These are phyloP conservation scores for Purpureocillium takamizusanense DNA, from an alignment of 2,329 filamentous ascomycete genomes.

Conservation along the genomic window DNA sequence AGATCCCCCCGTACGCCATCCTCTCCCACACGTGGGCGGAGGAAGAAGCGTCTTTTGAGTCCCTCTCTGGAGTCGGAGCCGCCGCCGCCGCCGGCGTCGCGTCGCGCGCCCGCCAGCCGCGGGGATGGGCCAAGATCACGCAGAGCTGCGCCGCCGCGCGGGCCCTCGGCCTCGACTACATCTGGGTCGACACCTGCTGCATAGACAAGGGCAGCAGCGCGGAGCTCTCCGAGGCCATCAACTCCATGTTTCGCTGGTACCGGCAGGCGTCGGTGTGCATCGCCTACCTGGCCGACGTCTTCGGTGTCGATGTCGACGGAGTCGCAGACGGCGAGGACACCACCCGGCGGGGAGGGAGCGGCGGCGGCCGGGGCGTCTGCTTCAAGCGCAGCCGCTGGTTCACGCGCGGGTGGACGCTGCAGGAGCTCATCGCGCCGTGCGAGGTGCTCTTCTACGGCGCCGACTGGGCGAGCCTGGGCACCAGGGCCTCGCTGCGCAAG, in stretches of 20 bases:
- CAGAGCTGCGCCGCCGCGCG: slow-evolving; percentile 4
- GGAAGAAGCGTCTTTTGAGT: slow-evolving; percentile 18
- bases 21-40: slow-evolving; percentile 25
- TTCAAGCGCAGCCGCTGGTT: too few relatives aligned
- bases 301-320: not conserved
- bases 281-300: slow-evolving; percentile 2
- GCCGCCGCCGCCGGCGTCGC: too few relatives aligned
- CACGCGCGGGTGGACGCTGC: too few relatives aligned
- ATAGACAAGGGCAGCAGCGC: slow-evolving; percentile 5
- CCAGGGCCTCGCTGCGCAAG: not conserved
- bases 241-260: slow-evolving; percentile 5
- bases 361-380: too few relatives aligned
- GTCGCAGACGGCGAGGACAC: too few relatives aligned
- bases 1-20: slow-evolving; percentile 19
- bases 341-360: not conserved
- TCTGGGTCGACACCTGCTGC: slow-evolving; percentile 17
- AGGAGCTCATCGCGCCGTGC: not conserved
- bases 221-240: slow-evolving; percentile 4
- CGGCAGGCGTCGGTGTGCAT: slow-evolving; percentile 1
- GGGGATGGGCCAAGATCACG: not conserved
- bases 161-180: slow-evolving; percentile 8
- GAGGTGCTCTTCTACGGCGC: not conserved
- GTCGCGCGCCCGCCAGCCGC: too few relatives aligned
- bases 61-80: slow-evolving; percentile 3
- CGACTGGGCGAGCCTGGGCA: not conserved